phyloP scores from a whole-genome alignment of 176 grass and related monocot species.

The Poa pratensis region DNA sequence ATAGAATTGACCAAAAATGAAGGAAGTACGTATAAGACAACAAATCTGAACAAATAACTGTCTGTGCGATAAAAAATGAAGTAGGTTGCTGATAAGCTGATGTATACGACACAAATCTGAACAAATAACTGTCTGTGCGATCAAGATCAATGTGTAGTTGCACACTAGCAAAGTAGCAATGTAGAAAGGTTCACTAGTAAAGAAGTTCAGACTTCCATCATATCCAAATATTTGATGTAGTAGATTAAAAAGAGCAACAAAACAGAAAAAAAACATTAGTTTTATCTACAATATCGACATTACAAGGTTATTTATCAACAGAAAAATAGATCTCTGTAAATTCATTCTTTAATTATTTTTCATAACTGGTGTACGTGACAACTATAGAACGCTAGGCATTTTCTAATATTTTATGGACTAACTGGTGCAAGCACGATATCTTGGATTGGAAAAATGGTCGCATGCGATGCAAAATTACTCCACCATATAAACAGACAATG shows the following conservation, averaged over 20 bases:
- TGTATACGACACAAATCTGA: too few species aligned
- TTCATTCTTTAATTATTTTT: constrained; percentile 4
- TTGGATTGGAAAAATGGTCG: not conserved
- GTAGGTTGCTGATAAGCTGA: too few species aligned
- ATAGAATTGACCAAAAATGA: constrained; percentile 1
- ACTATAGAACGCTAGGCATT: not conserved
- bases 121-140: not conserved
- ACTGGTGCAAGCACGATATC: constrained; percentile 14
- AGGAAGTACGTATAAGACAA: constrained; percentile 25
- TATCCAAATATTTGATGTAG: not conserved
- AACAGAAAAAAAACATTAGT: not conserved
- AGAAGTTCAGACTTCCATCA: constrained; percentile 19
- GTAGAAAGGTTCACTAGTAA: constrained; percentile 22
- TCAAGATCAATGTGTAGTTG: constrained; percentile 18
- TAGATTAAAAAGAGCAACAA: not conserved
- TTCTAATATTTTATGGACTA: constrained; percentile 8
- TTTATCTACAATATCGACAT: constrained; percentile 16
- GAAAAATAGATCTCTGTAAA: constrained; percentile 4
- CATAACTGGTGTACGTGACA: constrained; percentile 5
- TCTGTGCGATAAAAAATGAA: not conserved
- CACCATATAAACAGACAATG: not conserved
- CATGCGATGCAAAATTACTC: constrained; percentile 6
- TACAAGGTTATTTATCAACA: not conserved
- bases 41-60: constrained; percentile 30
- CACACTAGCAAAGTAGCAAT: not conserved